Conservation (phyloP, 1,139 yeast species). For the Suhomyces yuchorum region DNA sequence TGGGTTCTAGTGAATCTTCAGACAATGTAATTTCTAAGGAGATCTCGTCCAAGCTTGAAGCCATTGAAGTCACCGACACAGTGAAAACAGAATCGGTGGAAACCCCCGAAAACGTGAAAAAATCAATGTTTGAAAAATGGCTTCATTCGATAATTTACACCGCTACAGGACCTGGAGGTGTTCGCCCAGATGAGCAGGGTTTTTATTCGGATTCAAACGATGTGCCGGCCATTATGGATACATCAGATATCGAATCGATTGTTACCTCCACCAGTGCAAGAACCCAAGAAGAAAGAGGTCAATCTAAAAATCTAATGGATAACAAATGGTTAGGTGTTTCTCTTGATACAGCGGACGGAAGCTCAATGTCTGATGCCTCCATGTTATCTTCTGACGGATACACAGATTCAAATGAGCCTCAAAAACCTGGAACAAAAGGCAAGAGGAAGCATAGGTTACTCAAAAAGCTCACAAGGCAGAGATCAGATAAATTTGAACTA, state of each 20-base stretch:
- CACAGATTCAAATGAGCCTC: slow-evolving; percentile 3
- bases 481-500: slow-evolving; percentile 29
- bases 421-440: neutral
- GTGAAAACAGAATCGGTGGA: slow-evolving; percentile 11
- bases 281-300: neutral
- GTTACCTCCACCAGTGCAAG: slow-evolving; percentile 5
- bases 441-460: slow-evolving; percentile 13
- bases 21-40: neutral
- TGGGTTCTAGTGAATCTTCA: neutral
- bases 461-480: slow-evolving; percentile 2
- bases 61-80: slow-evolving; percentile 17
- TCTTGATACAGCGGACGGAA: slow-evolving; percentile 12
- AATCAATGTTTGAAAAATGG: slow-evolving; percentile 32
- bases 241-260: slow-evolving; percentile 35
- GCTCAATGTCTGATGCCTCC: slow-evolving; percentile 30
- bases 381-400: slow-evolving; percentile 18
- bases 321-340: slow-evolving; percentile 7
- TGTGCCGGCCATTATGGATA: slow-evolving; percentile 23
- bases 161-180: slow-evolving; percentile 28
- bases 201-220: slow-evolving; percentile 37
- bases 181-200: slow-evolving; percentile 44
- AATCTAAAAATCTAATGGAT: neutral
- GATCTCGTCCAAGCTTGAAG: slow-evolving; percentile 15
- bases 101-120: slow-evolving; percentile 15
- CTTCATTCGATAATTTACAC: slow-evolving; percentile 33